Percentiles rank a stretch among this genome's conserved stretches.
Conservation (phyloP, 352 stramenopile species). For the Salisapilia sapeloensis region DNA sequence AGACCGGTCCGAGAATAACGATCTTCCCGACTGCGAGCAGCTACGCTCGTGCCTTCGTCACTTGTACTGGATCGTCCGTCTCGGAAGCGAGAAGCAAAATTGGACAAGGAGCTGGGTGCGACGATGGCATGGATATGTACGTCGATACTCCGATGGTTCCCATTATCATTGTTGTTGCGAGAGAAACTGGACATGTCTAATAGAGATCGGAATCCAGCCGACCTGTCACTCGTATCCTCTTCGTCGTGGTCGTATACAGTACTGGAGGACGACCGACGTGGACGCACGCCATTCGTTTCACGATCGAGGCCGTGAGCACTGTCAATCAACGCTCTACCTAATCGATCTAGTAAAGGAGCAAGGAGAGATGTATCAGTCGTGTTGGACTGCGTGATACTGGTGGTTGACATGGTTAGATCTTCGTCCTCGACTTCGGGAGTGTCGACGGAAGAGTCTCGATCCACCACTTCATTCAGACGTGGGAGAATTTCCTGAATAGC, state of each 20-base stretch:
- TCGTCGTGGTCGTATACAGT: background rate
- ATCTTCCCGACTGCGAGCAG: slow-evolving; percentile 5
- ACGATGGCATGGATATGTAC: slow-evolving; percentile 81
- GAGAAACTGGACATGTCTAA: slow-evolving; percentile 20
- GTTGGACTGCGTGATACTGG: background rate
- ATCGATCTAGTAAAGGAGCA: slow-evolving; percentile 61
- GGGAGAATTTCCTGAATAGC: slow-evolving; percentile 57
- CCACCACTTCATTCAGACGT: slow-evolving; percentile 44
- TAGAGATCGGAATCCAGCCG: slow-evolving; percentile 38
- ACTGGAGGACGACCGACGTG: slow-evolving; percentile 1
- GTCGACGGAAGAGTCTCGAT: slow-evolving; percentile 15
- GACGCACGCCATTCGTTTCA: slow-evolving; percentile 12
- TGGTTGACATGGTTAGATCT: background rate
- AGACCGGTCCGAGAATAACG: slow-evolving; percentile 10
- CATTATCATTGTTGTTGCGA: slow-evolving; percentile 8
- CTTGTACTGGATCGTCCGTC: slow-evolving; percentile 2
- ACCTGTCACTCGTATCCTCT: slow-evolving; percentile 14
- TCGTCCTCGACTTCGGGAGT: slow-evolving; percentile 1
- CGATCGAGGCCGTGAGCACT: slow-evolving; percentile 24
- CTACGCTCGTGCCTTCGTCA: slow-evolving; percentile 2
- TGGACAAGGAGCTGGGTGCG: slow-evolving; percentile 46
- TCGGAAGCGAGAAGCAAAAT: slow-evolving; percentile 23
- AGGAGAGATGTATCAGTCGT: slow-evolving; percentile 24
- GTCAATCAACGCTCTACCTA: slow-evolving; percentile 56
- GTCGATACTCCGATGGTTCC: slow-evolving; percentile 49